phyloP scores from a whole-genome alignment of 495 filamentous ascomycete species.

The Podospora appendiculata region DNA sequence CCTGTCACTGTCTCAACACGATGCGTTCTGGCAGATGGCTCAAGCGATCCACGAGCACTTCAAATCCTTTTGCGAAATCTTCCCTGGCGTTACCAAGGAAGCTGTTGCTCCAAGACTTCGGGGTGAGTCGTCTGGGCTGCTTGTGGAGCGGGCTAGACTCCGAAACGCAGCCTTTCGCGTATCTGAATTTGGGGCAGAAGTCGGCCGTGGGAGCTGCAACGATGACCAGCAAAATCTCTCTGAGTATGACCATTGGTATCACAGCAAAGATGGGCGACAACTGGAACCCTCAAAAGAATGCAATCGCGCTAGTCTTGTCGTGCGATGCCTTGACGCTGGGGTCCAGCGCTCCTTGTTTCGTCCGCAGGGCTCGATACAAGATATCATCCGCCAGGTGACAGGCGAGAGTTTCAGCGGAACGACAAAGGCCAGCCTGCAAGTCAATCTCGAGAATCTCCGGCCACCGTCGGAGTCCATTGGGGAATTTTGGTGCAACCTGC shows the following conservation, averaged over 20 bases:
- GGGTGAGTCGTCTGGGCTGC: neutral
- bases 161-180: constrained; percentile 41
- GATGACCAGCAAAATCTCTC: constrained; percentile 20
- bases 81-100: no score
- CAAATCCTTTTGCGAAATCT: no score
- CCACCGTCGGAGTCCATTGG: neutral
- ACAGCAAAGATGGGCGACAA: no score
- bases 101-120: no score
- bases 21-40: neutral
- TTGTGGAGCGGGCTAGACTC: constrained; percentile 36
- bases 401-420: constrained; percentile 1
- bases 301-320: no score
- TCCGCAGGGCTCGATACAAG: neutral
- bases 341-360: no score
- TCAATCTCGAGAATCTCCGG: neutral
- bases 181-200: constrained; percentile 48
- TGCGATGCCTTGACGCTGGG: no score
- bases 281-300: no score
- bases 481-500: constrained; percentile 8
- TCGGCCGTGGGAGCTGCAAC: no score
- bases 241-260: no score
- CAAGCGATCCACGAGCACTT: neutral
- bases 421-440: neutral
- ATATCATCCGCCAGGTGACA: neutral
- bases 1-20: neutral